Conservation (phyloP, 441 rosid species). For the Adansonia gregorii region DNA sequence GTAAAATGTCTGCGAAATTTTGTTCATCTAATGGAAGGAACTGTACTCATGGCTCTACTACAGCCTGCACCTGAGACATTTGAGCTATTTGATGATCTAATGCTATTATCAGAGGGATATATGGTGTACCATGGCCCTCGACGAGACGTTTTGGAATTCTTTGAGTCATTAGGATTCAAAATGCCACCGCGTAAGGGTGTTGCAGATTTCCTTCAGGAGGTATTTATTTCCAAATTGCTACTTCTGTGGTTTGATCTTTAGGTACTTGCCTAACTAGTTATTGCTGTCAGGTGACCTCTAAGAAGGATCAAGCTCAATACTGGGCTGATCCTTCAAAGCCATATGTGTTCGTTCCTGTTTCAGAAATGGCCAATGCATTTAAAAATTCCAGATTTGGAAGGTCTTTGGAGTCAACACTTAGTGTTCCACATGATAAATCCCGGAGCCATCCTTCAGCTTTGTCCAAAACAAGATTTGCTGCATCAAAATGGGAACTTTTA, state of each 20-base stretch:
- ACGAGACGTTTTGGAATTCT: conserved; percentile 71
- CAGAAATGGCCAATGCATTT: conserved; percentile 78
- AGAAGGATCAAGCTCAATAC: conserved; percentile 94
- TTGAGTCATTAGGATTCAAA: conserved; percentile 84
- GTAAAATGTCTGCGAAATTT: conserved; percentile 79
- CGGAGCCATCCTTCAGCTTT: conserved; percentile 60
- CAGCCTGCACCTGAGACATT: conserved; percentile 98
- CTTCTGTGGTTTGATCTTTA: neutral
- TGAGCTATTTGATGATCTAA: conserved; percentile 82
- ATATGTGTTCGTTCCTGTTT: conserved; percentile 58
- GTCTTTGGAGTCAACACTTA: conserved; percentile 50
- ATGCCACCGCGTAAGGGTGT: conserved; percentile 83
- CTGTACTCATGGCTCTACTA: conserved; percentile 90
- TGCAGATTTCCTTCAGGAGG: conserved; percentile 99
- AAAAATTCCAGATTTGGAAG: conserved; percentile 61
- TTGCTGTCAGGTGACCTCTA: conserved; percentile 79
- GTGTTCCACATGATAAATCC: conserved; percentile 58
- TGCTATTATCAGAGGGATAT: conserved; percentile 82
- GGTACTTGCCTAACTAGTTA: conserved; percentile 25
- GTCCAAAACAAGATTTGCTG: conserved; percentile 67
- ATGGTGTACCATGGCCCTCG: conserved; percentile 88
- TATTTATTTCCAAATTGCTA: conserved; percentile 27
- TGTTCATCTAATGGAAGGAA: conserved; percentile 87
- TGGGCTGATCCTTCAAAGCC: conserved; percentile 89
- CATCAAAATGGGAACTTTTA: conserved; percentile 74